Base-by-base conservation (phyloP, 257 asterid species). In the Pogostemon cablin region DNA sequence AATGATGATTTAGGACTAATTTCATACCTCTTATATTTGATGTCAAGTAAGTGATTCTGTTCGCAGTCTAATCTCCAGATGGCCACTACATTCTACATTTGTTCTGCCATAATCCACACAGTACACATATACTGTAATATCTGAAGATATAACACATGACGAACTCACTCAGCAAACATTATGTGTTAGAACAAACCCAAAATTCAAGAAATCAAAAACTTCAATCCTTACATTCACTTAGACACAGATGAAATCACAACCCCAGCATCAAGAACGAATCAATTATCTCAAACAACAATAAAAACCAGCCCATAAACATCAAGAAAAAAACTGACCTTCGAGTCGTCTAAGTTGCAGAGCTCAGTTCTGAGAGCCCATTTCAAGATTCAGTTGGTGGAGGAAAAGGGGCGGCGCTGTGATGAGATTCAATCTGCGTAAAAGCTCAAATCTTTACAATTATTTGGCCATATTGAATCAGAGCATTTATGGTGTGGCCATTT, bases 401-500 rank as follows among this genome's bases (percentile, higher is more conserved):
- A 48, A 62, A 54, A 59, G 74, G 57, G 62, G 7, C 41, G 62
- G 7, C 41, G 49, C 41, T 63, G 17, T 71, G 56, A 42, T 72
- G 68, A 81, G 86, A 81, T 81, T 83, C 81, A 75, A 75, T 78
- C 81, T 75, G 75, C 79, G 11, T 9, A 60, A 75, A 75, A 81
- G 73, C 75, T 77, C 54, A 48, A 70, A 69, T 68, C 68, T 65
- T 75, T 46, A 54, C 65, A 37, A 35, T 73, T 53, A 48, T 69
- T 55, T 44, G 69, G 25, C 57, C 12, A 25, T 71, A 20, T 59
- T 41, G 68, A 77, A 70, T 47, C 47, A 3, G 61, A 69, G 62
- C 77, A 74, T 72, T 79, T 67, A 79, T 72, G 77, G 75, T 47
- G 75, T 9, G 54, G 47, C 46, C 40, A 72, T 52, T 43, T 42